These are phyloP conservation scores for Aechmea fasciata DNA, from an alignment of 176 grass and related monocot genomes.

Conservation along the genomic window DNA sequence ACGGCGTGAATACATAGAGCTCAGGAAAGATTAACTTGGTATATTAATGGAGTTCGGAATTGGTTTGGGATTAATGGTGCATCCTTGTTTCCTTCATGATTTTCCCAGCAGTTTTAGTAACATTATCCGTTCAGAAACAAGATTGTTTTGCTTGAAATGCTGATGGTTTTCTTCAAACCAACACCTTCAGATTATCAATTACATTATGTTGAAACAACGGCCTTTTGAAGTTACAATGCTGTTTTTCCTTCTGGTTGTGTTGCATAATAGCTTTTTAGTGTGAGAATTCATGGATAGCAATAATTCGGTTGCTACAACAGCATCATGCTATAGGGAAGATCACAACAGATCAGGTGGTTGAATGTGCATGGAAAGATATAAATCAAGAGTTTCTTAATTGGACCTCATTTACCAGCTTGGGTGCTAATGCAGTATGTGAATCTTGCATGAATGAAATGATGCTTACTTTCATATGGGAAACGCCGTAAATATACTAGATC, in stretches of 20 bases:
- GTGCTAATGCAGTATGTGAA: too few relatives aligned
- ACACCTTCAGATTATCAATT: background rate
- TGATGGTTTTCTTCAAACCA: background rate
- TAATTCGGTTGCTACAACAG: background rate
- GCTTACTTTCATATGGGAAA: too few relatives aligned
- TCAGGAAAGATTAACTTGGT: constrained; percentile 71
- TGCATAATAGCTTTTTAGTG: background rate
- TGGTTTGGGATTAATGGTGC: background rate
- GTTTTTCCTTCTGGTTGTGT: background rate
- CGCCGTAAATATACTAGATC: too few relatives aligned
- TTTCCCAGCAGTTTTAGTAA: background rate
- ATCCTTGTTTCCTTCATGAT: background rate
- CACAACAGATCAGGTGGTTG: background rate
- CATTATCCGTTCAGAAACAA: background rate
- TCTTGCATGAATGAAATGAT: too few relatives aligned
- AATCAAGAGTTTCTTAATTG: too few relatives aligned
- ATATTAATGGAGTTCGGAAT: background rate
- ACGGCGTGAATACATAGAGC: constrained; percentile 67
- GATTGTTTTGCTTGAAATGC: background rate
- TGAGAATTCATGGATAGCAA: background rate
- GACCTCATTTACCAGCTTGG: too few relatives aligned
- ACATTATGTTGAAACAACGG: background rate
- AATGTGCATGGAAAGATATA: too few relatives aligned
- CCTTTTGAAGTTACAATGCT: background rate
- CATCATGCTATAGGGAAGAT: background rate